Evolutionary conservation across 2,329 filamentous ascomycete genomes (phyloP).

Genomic region (Acrocalymma vagum): DNA sequence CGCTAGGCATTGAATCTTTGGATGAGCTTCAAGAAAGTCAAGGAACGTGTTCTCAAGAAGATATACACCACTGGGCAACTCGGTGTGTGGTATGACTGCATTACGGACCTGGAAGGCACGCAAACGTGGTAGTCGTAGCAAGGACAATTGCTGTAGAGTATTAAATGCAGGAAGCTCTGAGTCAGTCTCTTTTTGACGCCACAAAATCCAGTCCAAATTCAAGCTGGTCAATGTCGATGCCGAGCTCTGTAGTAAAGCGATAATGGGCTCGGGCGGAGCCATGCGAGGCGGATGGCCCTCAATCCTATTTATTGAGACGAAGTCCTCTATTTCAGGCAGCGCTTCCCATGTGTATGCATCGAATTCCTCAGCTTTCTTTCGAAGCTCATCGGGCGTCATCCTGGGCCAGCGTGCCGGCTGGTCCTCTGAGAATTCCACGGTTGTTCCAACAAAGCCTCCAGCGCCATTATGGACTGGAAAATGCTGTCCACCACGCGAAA

Average conservation of each 20-base stretch:
- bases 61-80: slow-evolving; percentile 46
- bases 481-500: slow-evolving; percentile 38
- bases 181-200: slow-evolving; percentile 29
- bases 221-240: slow-evolving; percentile 39
- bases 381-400: slow-evolving; percentile 19
- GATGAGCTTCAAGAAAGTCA: slow-evolving; percentile 54
- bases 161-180: slow-evolving; percentile 16
- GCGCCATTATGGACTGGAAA: slow-evolving; percentile 38
- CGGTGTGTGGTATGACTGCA: slow-evolving; percentile 47
- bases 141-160: slow-evolving; percentile 38
- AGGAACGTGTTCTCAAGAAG: slow-evolving; percentile 50
- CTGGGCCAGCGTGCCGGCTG: slow-evolving; percentile 8
- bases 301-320: slow-evolving; percentile 22
- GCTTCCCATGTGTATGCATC: slow-evolving; percentile 37
- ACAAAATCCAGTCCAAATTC: slow-evolving; percentile 46
- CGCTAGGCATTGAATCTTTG: slow-evolving; percentile 53
- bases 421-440: slow-evolving; percentile 28
- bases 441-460: slow-evolving; percentile 40
- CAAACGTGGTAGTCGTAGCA: slow-evolving; percentile 52
- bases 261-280: slow-evolving; percentile 11
- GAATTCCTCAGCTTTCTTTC: slow-evolving; percentile 23
- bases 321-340: slow-evolving; percentile 33
- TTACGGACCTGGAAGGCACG: slow-evolving; percentile 57
- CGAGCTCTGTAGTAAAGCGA: slow-evolving; percentile 28
- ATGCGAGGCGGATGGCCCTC: slow-evolving; percentile 1